Percentiles rank a stretch among this genome's conserved stretches.
Evolutionary conservation across 306 rosid genomes (phyloP).

Genomic region (Rubus idaeus): DNA sequence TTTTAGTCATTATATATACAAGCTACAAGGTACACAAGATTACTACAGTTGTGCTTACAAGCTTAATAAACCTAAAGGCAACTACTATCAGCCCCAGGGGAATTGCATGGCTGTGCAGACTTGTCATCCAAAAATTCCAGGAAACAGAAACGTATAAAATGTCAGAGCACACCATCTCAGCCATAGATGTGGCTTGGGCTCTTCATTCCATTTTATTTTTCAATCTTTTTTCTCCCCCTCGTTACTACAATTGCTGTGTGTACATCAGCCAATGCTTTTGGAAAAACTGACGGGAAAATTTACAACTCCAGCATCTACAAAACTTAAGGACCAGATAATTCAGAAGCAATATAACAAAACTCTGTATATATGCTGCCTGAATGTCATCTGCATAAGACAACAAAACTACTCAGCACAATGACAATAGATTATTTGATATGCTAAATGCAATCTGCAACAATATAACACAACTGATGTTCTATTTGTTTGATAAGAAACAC

Average conservation of each 20-base stretch:
- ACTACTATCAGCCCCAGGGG: background rate
- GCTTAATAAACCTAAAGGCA: constrained; percentile 8
- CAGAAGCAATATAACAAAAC: background rate
- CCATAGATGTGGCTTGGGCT: background rate
- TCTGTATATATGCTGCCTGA: background rate
- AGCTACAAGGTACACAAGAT: constrained; percentile 10
- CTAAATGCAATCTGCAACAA: constrained; percentile 1
- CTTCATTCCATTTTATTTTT: background rate
- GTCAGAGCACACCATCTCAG: background rate
- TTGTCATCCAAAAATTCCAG: background rate
- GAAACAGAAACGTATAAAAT: background rate
- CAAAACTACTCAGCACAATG: background rate
- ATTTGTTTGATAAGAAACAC: too few species aligned
- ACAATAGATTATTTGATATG: background rate
- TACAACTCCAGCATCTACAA: constrained; percentile 11
- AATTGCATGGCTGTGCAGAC: constrained; percentile 11
- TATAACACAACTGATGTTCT: background rate
- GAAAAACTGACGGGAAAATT: background rate
- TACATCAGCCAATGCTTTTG: constrained; percentile 3
- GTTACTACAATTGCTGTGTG: constrained; percentile 10
- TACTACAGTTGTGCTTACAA: background rate
- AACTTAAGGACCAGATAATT: background rate
- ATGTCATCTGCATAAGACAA: constrained; percentile 14
- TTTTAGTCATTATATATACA: constrained; percentile 12
- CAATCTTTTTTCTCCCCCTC: background rate